Evolutionary conservation across 2,329 filamentous ascomycete genomes (phyloP).

Genomic region (Zymoseptoria pseudotritici): DNA sequence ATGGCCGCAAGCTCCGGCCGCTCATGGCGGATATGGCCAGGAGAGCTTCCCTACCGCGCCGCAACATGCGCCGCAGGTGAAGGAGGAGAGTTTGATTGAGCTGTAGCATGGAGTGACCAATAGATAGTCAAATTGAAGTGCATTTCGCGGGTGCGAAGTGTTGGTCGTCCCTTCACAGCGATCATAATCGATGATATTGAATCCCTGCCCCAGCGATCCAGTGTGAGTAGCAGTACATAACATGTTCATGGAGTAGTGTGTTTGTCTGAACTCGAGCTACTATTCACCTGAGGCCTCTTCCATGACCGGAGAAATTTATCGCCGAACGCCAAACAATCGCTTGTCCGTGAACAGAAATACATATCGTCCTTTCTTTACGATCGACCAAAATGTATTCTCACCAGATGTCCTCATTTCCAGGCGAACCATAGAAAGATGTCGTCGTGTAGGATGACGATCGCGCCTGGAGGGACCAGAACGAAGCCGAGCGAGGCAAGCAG

Average conservation of each 20-base stretch:
- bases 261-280: not conserved
- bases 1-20: constrained; percentile 28
- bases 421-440: not conserved
- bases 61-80: constrained; percentile 26
- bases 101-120: constrained; percentile 11
- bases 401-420: not conserved
- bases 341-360: not conserved
- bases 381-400: not conserved
- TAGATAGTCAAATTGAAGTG: not conserved
- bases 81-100: constrained; percentile 33
- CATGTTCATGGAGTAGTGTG: not conserved
- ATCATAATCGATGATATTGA: too few species aligned
- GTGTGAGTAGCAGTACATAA: not conserved
- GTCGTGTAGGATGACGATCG: too few species aligned
- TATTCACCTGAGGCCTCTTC: not conserved
- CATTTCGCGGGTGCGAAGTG: not conserved
- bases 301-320: not conserved
- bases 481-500: not conserved
- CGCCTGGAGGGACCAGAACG: not conserved
- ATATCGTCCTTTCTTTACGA: not conserved
- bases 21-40: constrained; percentile 28
- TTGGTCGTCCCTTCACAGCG: not conserved
- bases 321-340: not conserved
- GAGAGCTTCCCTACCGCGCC: constrained; percentile 29
- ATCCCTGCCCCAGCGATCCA: not conserved